Conservation (phyloP, 2,329 filamentous ascomycete genomes). For the Monilinia laxa region DNA sequence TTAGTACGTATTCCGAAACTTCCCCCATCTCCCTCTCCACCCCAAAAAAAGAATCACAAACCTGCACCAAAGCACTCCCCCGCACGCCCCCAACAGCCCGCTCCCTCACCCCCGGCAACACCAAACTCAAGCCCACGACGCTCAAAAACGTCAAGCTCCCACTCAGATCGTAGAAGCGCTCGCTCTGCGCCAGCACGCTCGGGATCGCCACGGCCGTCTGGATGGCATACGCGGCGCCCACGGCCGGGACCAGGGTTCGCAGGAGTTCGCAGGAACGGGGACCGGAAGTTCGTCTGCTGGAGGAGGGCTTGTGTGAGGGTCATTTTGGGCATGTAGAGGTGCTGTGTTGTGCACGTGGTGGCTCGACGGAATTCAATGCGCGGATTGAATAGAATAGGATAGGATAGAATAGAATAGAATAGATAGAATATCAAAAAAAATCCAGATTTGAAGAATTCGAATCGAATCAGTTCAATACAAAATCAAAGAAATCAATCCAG, state of each 20-base stretch:
- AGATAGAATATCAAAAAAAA: too few relatives aligned
- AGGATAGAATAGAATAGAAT: too few relatives aligned
- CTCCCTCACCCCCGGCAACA: background rate
- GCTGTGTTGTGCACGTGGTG: background rate
- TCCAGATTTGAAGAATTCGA: too few relatives aligned
- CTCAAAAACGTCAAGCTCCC: background rate
- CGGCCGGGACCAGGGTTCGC: conserved; percentile 59
- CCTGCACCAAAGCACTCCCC: background rate
- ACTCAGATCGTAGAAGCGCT: conserved; percentile 65
- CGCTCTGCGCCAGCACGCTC: conserved; percentile 58
- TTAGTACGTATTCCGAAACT: background rate
- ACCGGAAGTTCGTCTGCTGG: conserved; percentile 59
- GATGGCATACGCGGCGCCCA: conserved; percentile 61
- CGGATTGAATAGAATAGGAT: too few relatives aligned
- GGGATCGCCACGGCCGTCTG: conserved; percentile 63
- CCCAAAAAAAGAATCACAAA: background rate
- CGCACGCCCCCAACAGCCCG: background rate
- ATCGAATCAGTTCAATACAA: too few relatives aligned
- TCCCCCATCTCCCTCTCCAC: too few relatives aligned
- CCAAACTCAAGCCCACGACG: background rate
- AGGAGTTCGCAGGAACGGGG: conserved; percentile 64
- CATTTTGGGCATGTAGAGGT: conserved; percentile 27
- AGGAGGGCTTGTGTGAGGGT: conserved; percentile 50
- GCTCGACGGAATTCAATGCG: too few relatives aligned
- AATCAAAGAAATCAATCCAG: too few relatives aligned